These are phyloP conservation scores for Solioccasus polychromus DNA, from an alignment of 768 basidiomycete species.

Conservation along the genomic window DNA sequence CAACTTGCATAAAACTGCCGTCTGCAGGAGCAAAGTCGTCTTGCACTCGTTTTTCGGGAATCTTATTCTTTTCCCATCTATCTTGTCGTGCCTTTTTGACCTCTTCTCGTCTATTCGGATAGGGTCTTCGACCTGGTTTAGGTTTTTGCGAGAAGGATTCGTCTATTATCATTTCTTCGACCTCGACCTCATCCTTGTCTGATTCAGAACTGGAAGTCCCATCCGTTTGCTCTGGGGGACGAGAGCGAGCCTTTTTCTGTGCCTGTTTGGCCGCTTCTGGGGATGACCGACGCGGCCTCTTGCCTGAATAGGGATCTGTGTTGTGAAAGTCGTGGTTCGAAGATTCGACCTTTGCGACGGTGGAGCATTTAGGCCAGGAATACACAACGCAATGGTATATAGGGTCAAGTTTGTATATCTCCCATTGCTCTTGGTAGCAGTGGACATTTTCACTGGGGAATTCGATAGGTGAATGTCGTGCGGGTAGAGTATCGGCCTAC, in stretches of 20 bases:
- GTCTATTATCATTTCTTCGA: slow-evolving; percentile 51
- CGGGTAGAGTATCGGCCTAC: slow-evolving; percentile 19
- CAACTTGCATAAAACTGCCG: slow-evolving; percentile 31
- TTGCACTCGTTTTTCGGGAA: slow-evolving; percentile 29
- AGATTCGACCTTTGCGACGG: slow-evolving; percentile 20
- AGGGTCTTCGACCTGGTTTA: slow-evolving; percentile 14
- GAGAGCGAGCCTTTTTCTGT: slow-evolving; percentile 29
- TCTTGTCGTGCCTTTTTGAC: slow-evolving; percentile 23
- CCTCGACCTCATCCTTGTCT: slow-evolving; percentile 43
- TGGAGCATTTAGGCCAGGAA: slow-evolving; percentile 35
- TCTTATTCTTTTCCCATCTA: slow-evolving; percentile 28
- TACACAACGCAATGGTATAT: slow-evolving; percentile 65
- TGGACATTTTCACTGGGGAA: slow-evolving; percentile 43
- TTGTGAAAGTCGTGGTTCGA: slow-evolving; percentile 7
- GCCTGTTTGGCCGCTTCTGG: slow-evolving; percentile 17
- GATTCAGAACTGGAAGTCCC: slow-evolving; percentile 26
- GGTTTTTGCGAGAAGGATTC: slow-evolving; percentile 20
- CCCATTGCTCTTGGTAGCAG: slow-evolving; percentile 78
- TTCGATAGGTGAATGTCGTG: slow-evolving; percentile 10
- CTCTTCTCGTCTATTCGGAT: slow-evolving; percentile 31
- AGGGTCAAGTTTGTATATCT: slow-evolving; percentile 79
- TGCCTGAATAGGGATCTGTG: slow-evolving; percentile 15
- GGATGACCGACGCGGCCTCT: slow-evolving; percentile 28
- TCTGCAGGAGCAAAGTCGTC: slow-evolving; percentile 25
- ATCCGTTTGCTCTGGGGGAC: slow-evolving; percentile 14